phyloP scores from a whole-genome alignment of 306 rosid genomes.

The Prunus davidiana region DNA sequence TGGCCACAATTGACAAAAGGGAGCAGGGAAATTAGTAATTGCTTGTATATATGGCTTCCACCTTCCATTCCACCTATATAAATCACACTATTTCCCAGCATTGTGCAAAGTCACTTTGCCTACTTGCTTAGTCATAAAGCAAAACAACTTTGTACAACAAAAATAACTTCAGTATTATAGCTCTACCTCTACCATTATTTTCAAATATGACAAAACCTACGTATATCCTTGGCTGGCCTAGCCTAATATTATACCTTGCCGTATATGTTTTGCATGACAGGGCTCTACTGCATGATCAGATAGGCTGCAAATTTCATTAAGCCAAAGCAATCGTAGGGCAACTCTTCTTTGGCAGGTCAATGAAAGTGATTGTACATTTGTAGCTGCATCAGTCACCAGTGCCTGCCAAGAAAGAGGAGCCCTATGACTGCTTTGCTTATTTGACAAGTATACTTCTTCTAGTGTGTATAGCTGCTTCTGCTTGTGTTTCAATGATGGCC shows the following conservation, averaged over 20 bases:
- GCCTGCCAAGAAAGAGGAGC: constrained; percentile 63
- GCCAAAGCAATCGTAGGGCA: constrained; percentile 57
- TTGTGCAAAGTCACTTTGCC: too few species aligned
- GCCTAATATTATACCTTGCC: neutral
- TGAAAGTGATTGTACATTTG: neutral
- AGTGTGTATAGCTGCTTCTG: neutral
- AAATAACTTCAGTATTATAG: neutral
- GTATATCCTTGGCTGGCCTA: constrained; percentile 43
- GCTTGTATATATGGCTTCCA: neutral
- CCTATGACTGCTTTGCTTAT: constrained; percentile 58
- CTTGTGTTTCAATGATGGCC: neutral
- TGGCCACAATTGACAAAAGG: too few species aligned
- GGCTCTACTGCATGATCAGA: neutral
- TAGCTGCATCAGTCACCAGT: neutral
- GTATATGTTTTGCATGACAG: neutral
- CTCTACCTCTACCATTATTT: neutral
- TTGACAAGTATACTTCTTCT: neutral
- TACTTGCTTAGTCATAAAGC: neutral
- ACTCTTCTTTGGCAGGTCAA: constrained; percentile 58
- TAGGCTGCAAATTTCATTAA: constrained; percentile 10
- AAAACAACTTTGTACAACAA: neutral
- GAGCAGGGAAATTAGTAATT: neutral
- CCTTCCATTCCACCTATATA: too few species aligned
- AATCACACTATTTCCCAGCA: too few species aligned
- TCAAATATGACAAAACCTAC: neutral